phyloP scores from a whole-genome alignment of 2,329 filamentous ascomycete species.

The Alternaria ventricosa region DNA sequence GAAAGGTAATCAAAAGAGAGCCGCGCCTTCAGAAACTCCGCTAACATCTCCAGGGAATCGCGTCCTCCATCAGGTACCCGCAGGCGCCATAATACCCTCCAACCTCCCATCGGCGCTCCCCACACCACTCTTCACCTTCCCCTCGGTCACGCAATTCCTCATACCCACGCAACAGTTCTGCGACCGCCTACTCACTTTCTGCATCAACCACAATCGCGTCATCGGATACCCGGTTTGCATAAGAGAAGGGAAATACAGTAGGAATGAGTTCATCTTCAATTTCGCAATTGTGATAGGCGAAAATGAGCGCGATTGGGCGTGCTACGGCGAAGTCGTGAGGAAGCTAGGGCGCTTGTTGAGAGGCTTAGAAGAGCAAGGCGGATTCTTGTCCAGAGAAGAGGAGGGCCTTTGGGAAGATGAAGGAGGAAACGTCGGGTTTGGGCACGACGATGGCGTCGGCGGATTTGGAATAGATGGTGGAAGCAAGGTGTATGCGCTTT shows the following conservation, averaged over 20 bases:
- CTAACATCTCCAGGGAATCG: constrained; percentile 59
- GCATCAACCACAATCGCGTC: constrained; percentile 76
- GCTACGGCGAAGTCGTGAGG: constrained; percentile 83
- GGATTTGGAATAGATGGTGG: constrained; percentile 41
- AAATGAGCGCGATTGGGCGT: constrained; percentile 69
- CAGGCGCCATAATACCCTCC: constrained; percentile 60
- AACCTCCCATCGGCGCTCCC: constrained; percentile 53
- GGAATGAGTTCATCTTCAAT: constrained; percentile 99
- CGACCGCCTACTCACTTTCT: constrained; percentile 84
- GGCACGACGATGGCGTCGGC: constrained; percentile 18
- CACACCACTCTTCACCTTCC: constrained; percentile 80
- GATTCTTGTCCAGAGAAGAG: constrained; percentile 74
- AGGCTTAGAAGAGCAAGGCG: constrained; percentile 89
- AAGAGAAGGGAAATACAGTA: constrained; percentile 75
- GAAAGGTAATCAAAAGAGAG: constrained; percentile 38
- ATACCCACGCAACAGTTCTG: constrained; percentile 95
- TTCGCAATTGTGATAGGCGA: constrained; percentile 84
- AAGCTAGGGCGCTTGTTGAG: constrained; percentile 86
- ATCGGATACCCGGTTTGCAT: constrained; percentile 91
- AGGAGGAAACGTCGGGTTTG: constrained; percentile 10
- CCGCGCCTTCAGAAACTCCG: background rate
- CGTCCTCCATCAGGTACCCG: constrained; percentile 69
- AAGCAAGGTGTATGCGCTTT: constrained; percentile 69
- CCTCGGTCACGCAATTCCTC: constrained; percentile 86
- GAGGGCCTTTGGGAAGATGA: constrained; percentile 44